These are phyloP conservation scores for Apiosordaria backusii DNA, from an alignment of 495 filamentous ascomycete species.

Conservation along the genomic window DNA sequence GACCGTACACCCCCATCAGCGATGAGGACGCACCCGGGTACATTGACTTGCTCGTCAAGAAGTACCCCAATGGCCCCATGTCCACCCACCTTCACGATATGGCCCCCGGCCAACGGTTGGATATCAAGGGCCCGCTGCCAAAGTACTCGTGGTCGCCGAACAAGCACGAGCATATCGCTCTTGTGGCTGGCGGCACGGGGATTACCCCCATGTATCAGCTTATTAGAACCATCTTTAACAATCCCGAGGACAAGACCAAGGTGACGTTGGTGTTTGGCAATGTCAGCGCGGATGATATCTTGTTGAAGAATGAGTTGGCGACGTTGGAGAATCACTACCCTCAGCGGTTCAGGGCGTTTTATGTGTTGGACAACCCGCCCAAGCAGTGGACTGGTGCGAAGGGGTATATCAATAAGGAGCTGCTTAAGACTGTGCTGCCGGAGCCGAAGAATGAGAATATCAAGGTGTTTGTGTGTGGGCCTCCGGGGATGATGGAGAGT, in stretches of 20 bases:
- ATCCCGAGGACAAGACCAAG: conserved; percentile 94
- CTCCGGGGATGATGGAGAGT: conserved; percentile 89
- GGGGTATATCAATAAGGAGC: conserved; percentile 80
- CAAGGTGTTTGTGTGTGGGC: conserved; percentile 89
- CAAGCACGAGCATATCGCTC: conserved; percentile 90
- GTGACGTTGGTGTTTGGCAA: conserved; percentile 93
- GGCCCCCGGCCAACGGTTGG: conserved; percentile 71
- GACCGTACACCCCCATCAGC: conserved; percentile 89
- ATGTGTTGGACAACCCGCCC: conserved; percentile 83
- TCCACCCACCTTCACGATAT: conserved; percentile 80
- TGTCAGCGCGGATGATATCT: conserved; percentile 77
- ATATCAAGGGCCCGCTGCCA: conserved; percentile 90
- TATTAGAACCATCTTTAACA: conserved; percentile 79
- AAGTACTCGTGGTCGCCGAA: conserved; percentile 91
- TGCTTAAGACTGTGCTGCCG: conserved; percentile 87
- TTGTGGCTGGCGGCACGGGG: conserved; percentile 92
- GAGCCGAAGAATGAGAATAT: conserved; percentile 86
- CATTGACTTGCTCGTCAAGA: conserved; percentile 87
- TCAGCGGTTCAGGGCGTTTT: conserved; percentile 88
- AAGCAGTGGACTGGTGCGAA: conserved; percentile 70
- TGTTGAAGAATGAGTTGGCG: conserved; percentile 77
- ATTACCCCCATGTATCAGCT: conserved; percentile 94
- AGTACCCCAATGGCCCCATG: conserved; percentile 88
- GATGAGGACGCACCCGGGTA: conserved; percentile 76
- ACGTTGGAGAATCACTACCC: conserved; percentile 88